These are phyloP conservation scores for Backusella parvicylindrica DNA, from an alignment of 192 early-diverging fungal species.

Conservation along the genomic window DNA sequence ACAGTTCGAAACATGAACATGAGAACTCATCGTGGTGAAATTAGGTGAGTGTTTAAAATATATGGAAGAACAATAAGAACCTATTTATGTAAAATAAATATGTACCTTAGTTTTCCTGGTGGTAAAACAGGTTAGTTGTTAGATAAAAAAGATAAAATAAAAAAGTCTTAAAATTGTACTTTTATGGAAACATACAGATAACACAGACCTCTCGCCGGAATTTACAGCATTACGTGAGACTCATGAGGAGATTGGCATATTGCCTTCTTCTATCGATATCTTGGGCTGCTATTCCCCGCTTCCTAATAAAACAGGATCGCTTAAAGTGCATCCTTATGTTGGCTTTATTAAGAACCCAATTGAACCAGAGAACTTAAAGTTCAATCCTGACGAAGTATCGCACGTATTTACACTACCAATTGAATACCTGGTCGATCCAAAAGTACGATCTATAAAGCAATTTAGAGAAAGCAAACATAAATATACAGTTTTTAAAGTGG, in stretches of 20 bases:
- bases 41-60: conserved; percentile 45
- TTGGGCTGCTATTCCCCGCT: conserved; percentile 59
- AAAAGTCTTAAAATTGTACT: background rate
- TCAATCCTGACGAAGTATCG: conserved; percentile 67
- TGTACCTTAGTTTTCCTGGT: conserved; percentile 61
- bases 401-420: conserved; percentile 67
- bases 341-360: conserved; percentile 48
- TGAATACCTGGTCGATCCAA: conserved; percentile 54
- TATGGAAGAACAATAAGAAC: background rate
- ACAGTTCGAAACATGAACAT: conserved; percentile 67
- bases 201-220: conserved; percentile 59
- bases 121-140: conserved; percentile 50
- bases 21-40: conserved; percentile 73
- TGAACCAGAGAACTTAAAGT: conserved; percentile 38
- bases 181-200: background rate
- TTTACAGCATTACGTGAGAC: conserved; percentile 80
- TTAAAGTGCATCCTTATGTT: conserved; percentile 62
- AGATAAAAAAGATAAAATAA: background rate
- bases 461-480: conserved; percentile 51
- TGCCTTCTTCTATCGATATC: conserved; percentile 40
- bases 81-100: background rate
- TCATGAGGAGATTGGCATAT: conserved; percentile 70
- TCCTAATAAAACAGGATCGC: conserved; percentile 55
- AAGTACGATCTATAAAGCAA: conserved; percentile 30
- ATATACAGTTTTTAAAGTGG: conserved; percentile 59